Evolutionary conservation across 345 rosid genomes (phyloP).

Genomic region (Heritiera fomes): DNA sequence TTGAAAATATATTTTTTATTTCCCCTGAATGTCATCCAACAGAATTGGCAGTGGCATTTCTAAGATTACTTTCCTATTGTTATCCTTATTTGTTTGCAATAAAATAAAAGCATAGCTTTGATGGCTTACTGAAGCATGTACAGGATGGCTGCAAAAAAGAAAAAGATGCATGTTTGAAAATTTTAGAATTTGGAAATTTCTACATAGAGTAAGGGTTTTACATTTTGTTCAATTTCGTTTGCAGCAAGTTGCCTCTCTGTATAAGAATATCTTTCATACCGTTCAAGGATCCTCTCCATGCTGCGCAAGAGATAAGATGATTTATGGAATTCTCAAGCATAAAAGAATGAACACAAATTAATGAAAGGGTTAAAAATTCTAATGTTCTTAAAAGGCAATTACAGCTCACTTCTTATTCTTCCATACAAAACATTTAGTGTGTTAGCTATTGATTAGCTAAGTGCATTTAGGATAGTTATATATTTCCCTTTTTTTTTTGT

Average conservation of each 20-base stretch:
- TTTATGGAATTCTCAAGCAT: neutral
- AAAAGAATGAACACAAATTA: neutral
- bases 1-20: constrained; percentile 1
- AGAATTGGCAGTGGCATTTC: neutral
- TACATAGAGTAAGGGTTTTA: neutral
- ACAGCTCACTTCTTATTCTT: too few relatives aligned
- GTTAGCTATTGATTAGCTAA: neutral
- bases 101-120: neutral
- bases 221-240: constrained; percentile 37
- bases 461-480: neutral
- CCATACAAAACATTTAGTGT: neutral
- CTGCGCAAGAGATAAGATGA: constrained; percentile 38
- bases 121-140: neutral
- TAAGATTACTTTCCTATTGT: neutral
- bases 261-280: constrained; percentile 80
- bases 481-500: neutral
- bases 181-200: neutral
- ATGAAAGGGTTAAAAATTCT: neutral
- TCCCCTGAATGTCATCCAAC: neutral
- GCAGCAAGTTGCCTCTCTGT: constrained; percentile 68
- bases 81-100: neutral
- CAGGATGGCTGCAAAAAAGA: neutral
- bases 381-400: too few relatives aligned
- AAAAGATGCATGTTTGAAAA: neutral
- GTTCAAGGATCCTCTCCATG: constrained; percentile 94